These are phyloP conservation scores for Termitomyces sp. DNA, from an alignment of 768 basidiomycete species.

Conservation along the genomic window DNA sequence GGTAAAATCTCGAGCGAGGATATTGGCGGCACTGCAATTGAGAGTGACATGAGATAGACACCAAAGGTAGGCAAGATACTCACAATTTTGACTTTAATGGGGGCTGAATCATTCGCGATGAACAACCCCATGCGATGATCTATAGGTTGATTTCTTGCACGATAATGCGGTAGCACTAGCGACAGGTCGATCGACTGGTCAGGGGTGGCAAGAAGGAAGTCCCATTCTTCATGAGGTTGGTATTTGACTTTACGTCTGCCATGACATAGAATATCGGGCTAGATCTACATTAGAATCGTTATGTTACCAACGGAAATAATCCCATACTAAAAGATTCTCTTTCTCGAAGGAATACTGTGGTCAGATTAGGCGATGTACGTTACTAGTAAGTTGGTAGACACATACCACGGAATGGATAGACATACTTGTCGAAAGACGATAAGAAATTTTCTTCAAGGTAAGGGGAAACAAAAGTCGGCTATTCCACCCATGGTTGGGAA, in stretches of 20 bases:
- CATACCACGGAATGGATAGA: slow-evolving; percentile 34
- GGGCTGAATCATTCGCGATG: slow-evolving; percentile 42
- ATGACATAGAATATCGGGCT: slow-evolving; percentile 22
- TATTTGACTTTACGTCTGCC: slow-evolving; percentile 67
- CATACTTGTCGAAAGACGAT: slow-evolving; percentile 12
- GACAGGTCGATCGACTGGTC: slow-evolving; percentile 54
- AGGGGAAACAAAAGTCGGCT: not conserved
- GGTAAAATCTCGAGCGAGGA: slow-evolving; percentile 49
- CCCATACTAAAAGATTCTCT: slow-evolving; percentile 12
- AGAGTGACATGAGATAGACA: slow-evolving; percentile 8
- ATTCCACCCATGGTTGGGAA: slow-evolving; percentile 3
- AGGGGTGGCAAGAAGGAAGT: slow-evolving; percentile 54
- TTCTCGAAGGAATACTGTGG: slow-evolving; percentile 13
- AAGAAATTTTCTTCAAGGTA: not conserved
- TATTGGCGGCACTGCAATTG: slow-evolving; percentile 50
- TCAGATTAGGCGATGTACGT: slow-evolving; percentile 4
- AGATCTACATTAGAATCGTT: not conserved
- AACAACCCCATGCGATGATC: slow-evolving; percentile 71
- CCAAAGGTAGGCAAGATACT: slow-evolving; percentile 23
- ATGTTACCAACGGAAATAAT: not conserved
- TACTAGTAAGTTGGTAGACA: slow-evolving; percentile 5
- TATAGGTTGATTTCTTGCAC: slow-evolving; percentile 66
- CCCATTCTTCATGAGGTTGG: slow-evolving; percentile 51
- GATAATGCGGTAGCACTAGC: slow-evolving; percentile 72
- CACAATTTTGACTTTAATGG: slow-evolving; percentile 71